phyloP scores from a whole-genome alignment of 768 basidiomycete species.

The Krasilnikovozyma curviuscula region DNA sequence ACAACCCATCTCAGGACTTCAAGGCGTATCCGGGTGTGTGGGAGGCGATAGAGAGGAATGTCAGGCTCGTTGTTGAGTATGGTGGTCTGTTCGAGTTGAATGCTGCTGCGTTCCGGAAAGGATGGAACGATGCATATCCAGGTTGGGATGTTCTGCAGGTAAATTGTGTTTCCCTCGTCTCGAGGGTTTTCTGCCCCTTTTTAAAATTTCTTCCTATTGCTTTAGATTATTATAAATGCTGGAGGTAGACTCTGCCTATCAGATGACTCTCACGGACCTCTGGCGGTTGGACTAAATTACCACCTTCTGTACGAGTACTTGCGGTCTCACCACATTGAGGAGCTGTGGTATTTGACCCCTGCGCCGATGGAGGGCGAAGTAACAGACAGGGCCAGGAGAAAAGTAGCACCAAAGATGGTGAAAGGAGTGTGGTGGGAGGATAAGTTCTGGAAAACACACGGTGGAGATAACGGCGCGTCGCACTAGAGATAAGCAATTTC shows the following conservation, averaged over 20 bases:
- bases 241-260: conserved; percentile 63
- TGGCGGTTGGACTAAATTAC: conserved; percentile 76
- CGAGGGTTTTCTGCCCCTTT: neutral
- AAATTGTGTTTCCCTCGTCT: conserved; percentile 15
- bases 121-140: conserved; percentile 72
- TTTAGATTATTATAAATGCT: neutral
- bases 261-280: conserved; percentile 87
- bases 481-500: too few relatives aligned
- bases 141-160: conserved; percentile 57
- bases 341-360: conserved; percentile 30
- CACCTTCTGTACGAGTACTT: conserved; percentile 45
- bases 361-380: too few relatives aligned
- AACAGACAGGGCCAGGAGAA: too few relatives aligned
- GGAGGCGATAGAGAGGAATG: conserved; percentile 52
- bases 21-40: conserved; percentile 39
- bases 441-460: too few relatives aligned
- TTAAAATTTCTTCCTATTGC: neutral
- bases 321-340: conserved; percentile 37
- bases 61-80: conserved; percentile 50
- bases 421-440: too few relatives aligned
- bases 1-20: conserved; percentile 35
- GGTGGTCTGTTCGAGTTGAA: conserved; percentile 88
- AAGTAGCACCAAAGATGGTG: too few relatives aligned
- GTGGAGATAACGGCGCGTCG: too few relatives aligned
- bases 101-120: conserved; percentile 77